Evolutionary conservation across 495 filamentous ascomycete species (phyloP).

Genomic region (Extremus antarcticus): DNA sequence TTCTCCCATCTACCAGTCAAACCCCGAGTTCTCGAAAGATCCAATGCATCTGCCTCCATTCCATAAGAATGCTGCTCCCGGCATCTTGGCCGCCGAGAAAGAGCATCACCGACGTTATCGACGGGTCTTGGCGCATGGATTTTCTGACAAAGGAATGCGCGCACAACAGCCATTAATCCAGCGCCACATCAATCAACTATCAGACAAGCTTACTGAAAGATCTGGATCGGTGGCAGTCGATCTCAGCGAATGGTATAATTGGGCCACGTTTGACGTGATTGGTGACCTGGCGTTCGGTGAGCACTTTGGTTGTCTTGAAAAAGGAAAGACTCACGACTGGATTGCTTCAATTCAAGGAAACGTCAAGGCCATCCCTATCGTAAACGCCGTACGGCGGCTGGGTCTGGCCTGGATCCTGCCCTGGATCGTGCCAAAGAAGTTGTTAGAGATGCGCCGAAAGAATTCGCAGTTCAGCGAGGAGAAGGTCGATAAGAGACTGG

Average conservation of each 20-base stretch:
- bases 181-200: not conserved
- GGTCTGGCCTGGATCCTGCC: not conserved
- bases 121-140: constrained; percentile 5
- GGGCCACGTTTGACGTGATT: constrained; percentile 25
- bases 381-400: not conserved
- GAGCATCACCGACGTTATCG: too few species aligned
- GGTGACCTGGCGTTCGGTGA: constrained; percentile 19
- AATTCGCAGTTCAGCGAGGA: not conserved
- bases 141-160: constrained; percentile 6
- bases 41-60: too few species aligned
- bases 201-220: not conserved
- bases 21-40: too few species aligned
- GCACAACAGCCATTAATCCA: constrained; percentile 2
- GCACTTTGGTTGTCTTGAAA: constrained; percentile 15
- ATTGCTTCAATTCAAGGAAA: not conserved
- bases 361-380: not conserved
- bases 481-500: constrained; percentile 3
- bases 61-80: too few species aligned
- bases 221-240: not conserved
- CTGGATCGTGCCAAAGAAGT: constrained; percentile 1
- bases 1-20: too few species aligned
- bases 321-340: constrained; percentile 2
- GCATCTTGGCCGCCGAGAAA: too few species aligned
- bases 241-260: constrained; percentile 21
- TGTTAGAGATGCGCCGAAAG: not conserved